Base-by-base conservation (phyloP, 352 stramenopile genomes). In the Phytophthora uliginosa region DNA sequence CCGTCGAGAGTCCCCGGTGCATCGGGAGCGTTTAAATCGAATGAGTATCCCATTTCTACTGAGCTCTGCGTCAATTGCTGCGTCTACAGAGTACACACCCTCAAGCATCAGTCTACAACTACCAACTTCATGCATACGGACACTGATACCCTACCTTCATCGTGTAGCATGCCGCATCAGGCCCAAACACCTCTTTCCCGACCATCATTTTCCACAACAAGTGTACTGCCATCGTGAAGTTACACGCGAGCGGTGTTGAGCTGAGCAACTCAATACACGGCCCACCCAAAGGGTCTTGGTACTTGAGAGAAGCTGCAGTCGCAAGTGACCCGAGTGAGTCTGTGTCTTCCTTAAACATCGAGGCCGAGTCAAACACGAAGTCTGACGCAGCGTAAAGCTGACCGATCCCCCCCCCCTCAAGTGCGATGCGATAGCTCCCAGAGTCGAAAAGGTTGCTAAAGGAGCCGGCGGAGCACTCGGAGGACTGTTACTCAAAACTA, bases 151-250 rank as follows among this genome's bases (percentile, higher is more conserved):
- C 2, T 47, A 69, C 66, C 61, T 74, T 74, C 22, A 74, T 64
- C 4, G 54, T 60, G 38, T 74, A 74, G 12, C 51, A 59, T 12
- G 59, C 42, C 0, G 52, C 40, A 18, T 71, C 51, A 12, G 69
- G 40, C 6, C 69, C 69, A 51, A 76, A 72, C 3, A 68, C 36
- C 22, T 76, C 40, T 18, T 66, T 70, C 1, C 18, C 40, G 17
- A 76, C 18, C 20, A 76, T 48, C 69, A 76, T 76, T 2, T 56
- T 36, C 69, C 69, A 76, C 40, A 22, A 18, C 57, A 8, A 28
- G 8, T 40, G 34, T 3, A 48, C 42, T 22, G 63, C 52, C 10
- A 7, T 55, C 7, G 57, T 22, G n/a, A 48, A 38, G 15, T 31
- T 61, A 40, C 63, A 63, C 13, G 48, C 18, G 4, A 76, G 33